Evolutionary conservation across 441 rosid genomes (phyloP), one percentile per base, ranked within the genome.

Genomic region (Rhodomyrtus psidioides): DNA sequence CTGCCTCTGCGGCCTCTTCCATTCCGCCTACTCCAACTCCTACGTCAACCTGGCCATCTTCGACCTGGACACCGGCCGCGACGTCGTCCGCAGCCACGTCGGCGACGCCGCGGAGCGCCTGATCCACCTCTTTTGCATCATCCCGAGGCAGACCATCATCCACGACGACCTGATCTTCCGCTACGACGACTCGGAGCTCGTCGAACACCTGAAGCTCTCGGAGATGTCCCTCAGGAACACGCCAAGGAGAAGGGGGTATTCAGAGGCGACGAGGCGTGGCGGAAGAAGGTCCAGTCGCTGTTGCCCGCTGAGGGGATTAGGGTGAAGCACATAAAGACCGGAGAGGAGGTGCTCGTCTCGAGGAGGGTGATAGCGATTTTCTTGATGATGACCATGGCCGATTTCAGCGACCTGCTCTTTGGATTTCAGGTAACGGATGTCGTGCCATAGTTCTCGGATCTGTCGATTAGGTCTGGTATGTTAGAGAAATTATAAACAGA

Each of bases 1-100:
- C 83, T 94, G 98, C 85, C 98, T 95, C 15, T 94, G 98, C 44
- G 98, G 99, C 49, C 93, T 96, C 21, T 95, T 95, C 87, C 98
- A 95, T 89, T 95, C 98, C 16, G 98, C 99, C 28, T 96, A 96
- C 88, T 95, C 98, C 87, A 95, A 97, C 83, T 93, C 98, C 53
- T 95, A 97, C 74, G 97, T 95, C 75, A 97, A 95, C 88, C 91
- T 95, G 30, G 96, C 99, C 75, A 94, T 95, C 65, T 97, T 95
- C 84, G 96, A 95, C 83, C 98, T 96, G 46, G 82, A 91, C 86
- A 95, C 95, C 6, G 96, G 98, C 53, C 95, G 98, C 14, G 95
- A 95, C 9, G 96, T 93, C 5, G 98, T 95, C 12, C 94, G 95
- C 16, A 53, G 74, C 44, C 97, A 93, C 42, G 98, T 95, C 9